Percentiles rank a stretch among this genome's conserved stretches.
phyloP scores from a whole-genome alignment of 1,284 basidiomycete species.

The Phellopilus nigrolimitatus region DNA sequence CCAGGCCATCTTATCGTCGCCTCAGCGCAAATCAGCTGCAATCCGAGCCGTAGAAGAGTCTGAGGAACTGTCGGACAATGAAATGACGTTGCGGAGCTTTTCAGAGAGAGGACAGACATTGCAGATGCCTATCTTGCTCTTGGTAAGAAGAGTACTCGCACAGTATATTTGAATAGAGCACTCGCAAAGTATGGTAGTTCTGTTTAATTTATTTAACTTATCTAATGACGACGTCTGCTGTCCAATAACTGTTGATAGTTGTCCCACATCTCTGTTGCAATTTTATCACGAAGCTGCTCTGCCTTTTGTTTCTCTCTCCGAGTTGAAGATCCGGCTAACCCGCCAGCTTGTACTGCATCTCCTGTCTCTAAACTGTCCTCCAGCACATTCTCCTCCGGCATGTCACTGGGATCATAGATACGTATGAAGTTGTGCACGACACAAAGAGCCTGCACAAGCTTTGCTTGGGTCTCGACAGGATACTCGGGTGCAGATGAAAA shows the following conservation, averaged over 20 bases:
- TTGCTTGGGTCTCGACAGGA: conserved; percentile 22
- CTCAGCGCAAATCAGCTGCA: conserved; percentile 13
- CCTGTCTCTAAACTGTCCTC: neutral
- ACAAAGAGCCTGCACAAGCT: conserved; percentile 22
- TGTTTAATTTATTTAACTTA: neutral
- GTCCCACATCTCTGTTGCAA: conserved; percentile 31
- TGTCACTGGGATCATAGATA: conserved; percentile 23
- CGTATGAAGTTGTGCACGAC: conserved; percentile 27
- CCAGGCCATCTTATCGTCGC: neutral
- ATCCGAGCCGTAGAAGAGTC: conserved; percentile 16
- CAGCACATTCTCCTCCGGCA: neutral
- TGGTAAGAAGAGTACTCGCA: conserved; percentile 1
- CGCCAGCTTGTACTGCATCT: neutral
- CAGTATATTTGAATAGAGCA: conserved; percentile 3
- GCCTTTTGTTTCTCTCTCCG: conserved; percentile 24
- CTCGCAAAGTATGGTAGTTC: neutral
- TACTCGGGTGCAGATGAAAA: conserved; percentile 22
- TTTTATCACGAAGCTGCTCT: conserved; percentile 24
- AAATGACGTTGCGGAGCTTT: conserved; percentile 21
- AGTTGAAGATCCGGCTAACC: conserved; percentile 11
- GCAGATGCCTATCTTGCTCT: conserved; percentile 28
- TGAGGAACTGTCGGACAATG: conserved; percentile 19
- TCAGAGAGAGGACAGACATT: conserved; percentile 24
- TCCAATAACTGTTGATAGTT: conserved; percentile 13
- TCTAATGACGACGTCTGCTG: conserved; percentile 6